Base-by-base conservation (phyloP, 179 eudicot genomes). In the Camellia oleifera region DNA sequence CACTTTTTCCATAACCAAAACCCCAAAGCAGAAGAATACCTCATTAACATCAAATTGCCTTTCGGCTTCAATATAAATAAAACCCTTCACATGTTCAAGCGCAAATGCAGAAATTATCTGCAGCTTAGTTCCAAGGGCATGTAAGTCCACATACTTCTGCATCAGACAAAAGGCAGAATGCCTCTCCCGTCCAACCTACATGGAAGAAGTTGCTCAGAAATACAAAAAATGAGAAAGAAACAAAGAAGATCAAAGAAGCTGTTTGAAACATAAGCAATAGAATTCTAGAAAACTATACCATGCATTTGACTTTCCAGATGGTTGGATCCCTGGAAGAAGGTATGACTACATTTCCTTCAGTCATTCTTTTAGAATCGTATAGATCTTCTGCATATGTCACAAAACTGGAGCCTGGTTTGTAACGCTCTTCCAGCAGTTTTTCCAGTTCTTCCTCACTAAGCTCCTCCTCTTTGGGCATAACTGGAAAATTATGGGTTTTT, bases 251-350 rank as follows among this genome's bases (percentile, higher is more conserved):
- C 45, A 17, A 45, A 57, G 75, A 58, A 60, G 48, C 45, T n/a
- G 4, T 10, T 32, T 14, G 2, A 54, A 56, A 23, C 12, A 70
- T 4, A 57, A 53, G 54, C 13, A 13, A 0, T 18, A 13, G 15
- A 67, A 54, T 46, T 32, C 4, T 17, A 13, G 23, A 74, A 46
- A 68, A 45, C 75, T 79, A 60, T 84, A 97, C 99, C 98, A 88
- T 93, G 97, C 99, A 97, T 86, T 94, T 96, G 77, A 96, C 97
- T 87, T 92, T 96, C 99, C 99, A 96, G 79, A 91, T 81, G 11
- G 78, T 82, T 61, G 97, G 94, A 75, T 89, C 97, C 78, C 62
- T 81, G 17, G 78, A 82, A 83, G 89, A 85, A 68, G 93, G 88
- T 26, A 84, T 61, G 71, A 76, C 60, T 69, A 76, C 68, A 78